phyloP scores from a whole-genome alignment of 2,329 filamentous ascomycete genomes.

The Fusarium haematococcum region DNA sequence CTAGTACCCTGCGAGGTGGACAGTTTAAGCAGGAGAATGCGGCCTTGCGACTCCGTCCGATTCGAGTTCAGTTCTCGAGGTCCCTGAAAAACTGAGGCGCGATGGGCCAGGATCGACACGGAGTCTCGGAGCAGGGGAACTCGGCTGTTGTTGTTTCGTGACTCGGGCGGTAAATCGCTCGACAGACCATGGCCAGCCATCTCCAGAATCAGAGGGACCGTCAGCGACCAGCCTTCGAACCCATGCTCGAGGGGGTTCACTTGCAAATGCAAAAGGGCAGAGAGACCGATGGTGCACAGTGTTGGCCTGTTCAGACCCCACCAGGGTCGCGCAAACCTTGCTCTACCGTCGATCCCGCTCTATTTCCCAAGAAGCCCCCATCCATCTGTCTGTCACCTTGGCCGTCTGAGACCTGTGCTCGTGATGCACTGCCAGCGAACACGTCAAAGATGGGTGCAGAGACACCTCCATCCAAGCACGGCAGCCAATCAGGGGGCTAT shows the following conservation, averaged over 20 bases:
- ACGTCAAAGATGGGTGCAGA: constrained; percentile 40
- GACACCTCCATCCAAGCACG: constrained; percentile 22
- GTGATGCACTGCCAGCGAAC: constrained; percentile 48
- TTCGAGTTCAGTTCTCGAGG: constrained; percentile 5
- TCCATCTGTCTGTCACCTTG: constrained; percentile 31
- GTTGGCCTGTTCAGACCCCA: constrained; percentile 19
- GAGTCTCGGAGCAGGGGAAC: constrained; percentile 19
- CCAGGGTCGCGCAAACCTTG: constrained; percentile 30
- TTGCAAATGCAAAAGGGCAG: constrained; percentile 25
- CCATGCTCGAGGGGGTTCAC: constrained; percentile 30
- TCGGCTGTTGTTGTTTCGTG: constrained; percentile 30
- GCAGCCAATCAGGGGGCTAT: constrained; percentile 33
- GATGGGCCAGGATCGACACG: constrained; percentile 26
- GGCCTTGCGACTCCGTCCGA: constrained; percentile 27
- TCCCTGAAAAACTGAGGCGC: constrained; percentile 4
- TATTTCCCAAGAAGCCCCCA: constrained; percentile 28
- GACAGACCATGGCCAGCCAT: constrained; percentile 33
- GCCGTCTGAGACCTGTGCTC: constrained; percentile 41
- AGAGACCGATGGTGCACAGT: constrained; percentile 21
- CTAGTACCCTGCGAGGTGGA: constrained; percentile 11
- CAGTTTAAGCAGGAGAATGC: constrained; percentile 28
- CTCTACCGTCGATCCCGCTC: constrained; percentile 39
- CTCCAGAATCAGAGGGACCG: constrained; percentile 17
- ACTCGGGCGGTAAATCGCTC: constrained; percentile 30
- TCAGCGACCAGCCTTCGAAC: constrained; percentile 24